Evolutionary conservation across 768 basidiomycete genomes (phyloP), one percentile per base, ranked within the genome.

Genomic region (Termitomyces sp.): DNA sequence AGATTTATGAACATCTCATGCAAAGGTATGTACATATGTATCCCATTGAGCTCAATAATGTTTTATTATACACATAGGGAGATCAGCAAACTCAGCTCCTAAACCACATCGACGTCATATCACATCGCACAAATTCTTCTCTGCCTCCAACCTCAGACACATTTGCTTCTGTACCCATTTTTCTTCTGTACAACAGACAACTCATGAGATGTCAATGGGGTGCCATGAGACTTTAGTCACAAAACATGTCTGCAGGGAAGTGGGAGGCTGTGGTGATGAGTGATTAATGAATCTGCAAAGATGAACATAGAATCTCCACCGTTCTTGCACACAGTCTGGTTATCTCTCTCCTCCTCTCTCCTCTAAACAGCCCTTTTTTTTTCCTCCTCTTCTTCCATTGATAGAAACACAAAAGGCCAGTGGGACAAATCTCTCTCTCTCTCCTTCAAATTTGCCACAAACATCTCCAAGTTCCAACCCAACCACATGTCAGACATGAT

Each of bases 271-370:
- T 91, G 52, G 93, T 96, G 2, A 89, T 94, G 46, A 79, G 91
- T 63, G 90, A 94, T 74, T 75, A 22, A 82, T 81, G 48, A 77
- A 75, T 95, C 7, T 88, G 87, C 51, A 77, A 76, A 62, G 87
- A 93, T 63, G 92, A 94, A 65, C 83, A 90, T 67, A 93, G 92
- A 0, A 75, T 98, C 0, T 92, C 95, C 1, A 88, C 88, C 18
- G 88, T 97, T 1, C 74, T 98, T 2, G 85, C 91, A 0, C 95
- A 97, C 71, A 94, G 94, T 91, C 57, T 3, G 81, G n/a, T n/a
- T n/a, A 15, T 2, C 38, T 48, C 55, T 8, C 33, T n/a, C 24
- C 32, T 50, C 58, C 51, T 45, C 16, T 55, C n/a, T 60, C 36
- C n/a, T n/a, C n/a, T n/a, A n/a, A n/a, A n/a, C n/a, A n/a, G n/a